These are phyloP conservation scores for Saccharum officinarum DNA, from an alignment of 176 grass and related monocot species.

Conservation along the genomic window DNA sequence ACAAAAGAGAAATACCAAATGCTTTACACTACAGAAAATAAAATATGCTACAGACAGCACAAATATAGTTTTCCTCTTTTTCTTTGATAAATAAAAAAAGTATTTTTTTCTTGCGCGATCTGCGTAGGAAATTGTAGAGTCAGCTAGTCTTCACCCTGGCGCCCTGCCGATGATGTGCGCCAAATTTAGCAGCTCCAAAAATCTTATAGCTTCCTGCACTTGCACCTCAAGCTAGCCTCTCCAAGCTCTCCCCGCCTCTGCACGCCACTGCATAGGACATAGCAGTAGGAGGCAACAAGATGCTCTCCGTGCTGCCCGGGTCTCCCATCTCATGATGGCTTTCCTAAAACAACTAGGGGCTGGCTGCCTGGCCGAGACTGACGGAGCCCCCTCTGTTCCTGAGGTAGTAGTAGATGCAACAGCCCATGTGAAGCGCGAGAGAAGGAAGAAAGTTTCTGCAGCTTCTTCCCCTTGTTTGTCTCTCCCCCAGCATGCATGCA, in stretches of 20 bases:
- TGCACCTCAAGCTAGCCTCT: too few relatives aligned
- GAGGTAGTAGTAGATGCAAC: not conserved
- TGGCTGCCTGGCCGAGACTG: not conserved
- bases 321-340: conserved; percentile 20
- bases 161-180: not conserved
- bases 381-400: conserved; percentile 19
- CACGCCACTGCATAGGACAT: too few relatives aligned
- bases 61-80: not conserved
- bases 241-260: too few relatives aligned
- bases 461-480: conserved; percentile 13
- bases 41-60: too few relatives aligned
- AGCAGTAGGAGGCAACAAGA: too few relatives aligned
- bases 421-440: conserved; percentile 17
- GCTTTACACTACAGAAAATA: too few relatives aligned
- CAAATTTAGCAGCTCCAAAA: not conserved
- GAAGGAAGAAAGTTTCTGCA: conserved; percentile 3
- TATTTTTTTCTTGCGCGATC: not conserved
- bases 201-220: too few relatives aligned
- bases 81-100: not conserved
- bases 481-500: not conserved
- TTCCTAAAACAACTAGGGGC: conserved; percentile 35
- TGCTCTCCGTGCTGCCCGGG: too few relatives aligned
- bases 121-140: not conserved
- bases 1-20: too few relatives aligned
- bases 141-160: not conserved